phyloP scores from a whole-genome alignment of 768 basidiomycete genomes.

The Hemileccinum impolitum region DNA sequence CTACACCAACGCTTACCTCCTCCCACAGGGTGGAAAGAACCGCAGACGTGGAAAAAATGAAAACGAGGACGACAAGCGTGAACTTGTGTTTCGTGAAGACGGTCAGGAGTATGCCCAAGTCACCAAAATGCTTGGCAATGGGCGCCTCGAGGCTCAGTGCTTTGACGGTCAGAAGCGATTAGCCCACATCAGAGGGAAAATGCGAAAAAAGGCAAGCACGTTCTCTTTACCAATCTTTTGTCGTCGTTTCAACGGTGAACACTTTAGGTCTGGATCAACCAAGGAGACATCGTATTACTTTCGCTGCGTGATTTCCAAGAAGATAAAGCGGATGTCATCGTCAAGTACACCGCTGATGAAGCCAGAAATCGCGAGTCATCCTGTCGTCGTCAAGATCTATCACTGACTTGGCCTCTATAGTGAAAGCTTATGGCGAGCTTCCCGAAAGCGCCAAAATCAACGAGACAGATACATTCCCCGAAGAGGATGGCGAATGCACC shows the following conservation, averaged over 20 bases:
- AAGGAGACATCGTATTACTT: conserved; percentile 92
- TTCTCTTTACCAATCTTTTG: not conserved
- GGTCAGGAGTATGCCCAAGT: conserved; percentile 99
- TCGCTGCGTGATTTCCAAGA: conserved; percentile 99
- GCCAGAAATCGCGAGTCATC: conserved; percentile 66
- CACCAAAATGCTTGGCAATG: conserved; percentile 97
- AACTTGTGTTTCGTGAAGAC: conserved; percentile 97
- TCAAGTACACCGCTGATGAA: conserved; percentile 97
- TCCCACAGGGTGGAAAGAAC: conserved; percentile 91
- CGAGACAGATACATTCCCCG: conserved; percentile 91
- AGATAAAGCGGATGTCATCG: conserved; percentile 98
- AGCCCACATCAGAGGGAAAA: conserved; percentile 97
- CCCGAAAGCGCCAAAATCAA: conserved; percentile 97
- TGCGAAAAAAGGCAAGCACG: conserved; percentile 90
- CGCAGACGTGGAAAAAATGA: conserved; percentile 99
- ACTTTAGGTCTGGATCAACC: conserved; percentile 95
- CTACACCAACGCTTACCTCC: not conserved
- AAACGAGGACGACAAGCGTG: conserved; percentile 98
- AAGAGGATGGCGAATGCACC: conserved; percentile 84
- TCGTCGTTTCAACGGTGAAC: conserved; percentile 4
- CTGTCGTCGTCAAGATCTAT: conserved; percentile 1
- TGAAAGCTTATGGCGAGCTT: conserved; percentile 97
- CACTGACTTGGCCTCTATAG: conserved; percentile 33
- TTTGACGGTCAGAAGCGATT: conserved; percentile 98
- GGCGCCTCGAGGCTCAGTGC: conserved; percentile 92